phyloP scores from a whole-genome alignment of 805 yeast species.

The Komagataella ulmi region DNA sequence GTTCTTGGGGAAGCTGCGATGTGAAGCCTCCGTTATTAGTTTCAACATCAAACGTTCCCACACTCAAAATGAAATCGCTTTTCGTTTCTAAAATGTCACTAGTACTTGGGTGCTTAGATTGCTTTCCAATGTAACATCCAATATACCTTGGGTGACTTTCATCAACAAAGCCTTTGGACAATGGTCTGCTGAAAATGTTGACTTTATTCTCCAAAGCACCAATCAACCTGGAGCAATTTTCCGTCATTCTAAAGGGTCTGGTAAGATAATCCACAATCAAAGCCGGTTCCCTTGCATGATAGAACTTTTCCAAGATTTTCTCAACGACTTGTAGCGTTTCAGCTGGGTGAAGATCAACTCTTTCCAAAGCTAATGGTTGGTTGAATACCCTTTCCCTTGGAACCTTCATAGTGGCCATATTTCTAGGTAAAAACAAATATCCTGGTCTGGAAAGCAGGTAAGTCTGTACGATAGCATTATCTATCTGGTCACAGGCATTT shows the following conservation, averaged over 20 bases:
- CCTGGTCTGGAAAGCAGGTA: slow-evolving; percentile 62
- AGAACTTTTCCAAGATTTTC: slow-evolving; percentile 34
- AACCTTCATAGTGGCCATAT: slow-evolving; percentile 23
- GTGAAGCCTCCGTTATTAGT: slow-evolving; percentile 4
- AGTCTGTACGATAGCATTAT: slow-evolving; percentile 45
- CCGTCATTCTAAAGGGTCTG: slow-evolving; percentile 15
- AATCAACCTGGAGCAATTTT: slow-evolving; percentile 12
- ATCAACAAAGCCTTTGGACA: slow-evolving; percentile 18
- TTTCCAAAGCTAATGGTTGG: slow-evolving; percentile 4
- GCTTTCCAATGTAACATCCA: background rate
- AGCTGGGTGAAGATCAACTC: slow-evolving; percentile 2
- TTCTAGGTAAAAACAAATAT: slow-evolving; percentile 64
- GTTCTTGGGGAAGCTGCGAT: slow-evolving; percentile 1
- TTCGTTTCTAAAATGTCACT: background rate
- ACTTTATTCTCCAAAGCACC: slow-evolving; percentile 15
- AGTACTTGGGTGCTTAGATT: background rate
- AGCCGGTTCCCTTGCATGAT: slow-evolving; percentile 43
- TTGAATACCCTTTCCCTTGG: background rate
- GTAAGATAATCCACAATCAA: slow-evolving; percentile 57
- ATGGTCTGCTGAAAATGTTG: slow-evolving; percentile 19
- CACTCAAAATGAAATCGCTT: slow-evolving; percentile 18
- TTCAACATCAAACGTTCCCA: slow-evolving; percentile 16
- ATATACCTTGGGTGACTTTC: slow-evolving; percentile 19
- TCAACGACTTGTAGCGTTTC: slow-evolving; percentile 21
- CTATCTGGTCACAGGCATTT: slow-evolving; percentile 49